Base-by-base conservation (phyloP, 2,329 filamentous ascomycete species). In the Beauveria rudraprayagi region DNA sequence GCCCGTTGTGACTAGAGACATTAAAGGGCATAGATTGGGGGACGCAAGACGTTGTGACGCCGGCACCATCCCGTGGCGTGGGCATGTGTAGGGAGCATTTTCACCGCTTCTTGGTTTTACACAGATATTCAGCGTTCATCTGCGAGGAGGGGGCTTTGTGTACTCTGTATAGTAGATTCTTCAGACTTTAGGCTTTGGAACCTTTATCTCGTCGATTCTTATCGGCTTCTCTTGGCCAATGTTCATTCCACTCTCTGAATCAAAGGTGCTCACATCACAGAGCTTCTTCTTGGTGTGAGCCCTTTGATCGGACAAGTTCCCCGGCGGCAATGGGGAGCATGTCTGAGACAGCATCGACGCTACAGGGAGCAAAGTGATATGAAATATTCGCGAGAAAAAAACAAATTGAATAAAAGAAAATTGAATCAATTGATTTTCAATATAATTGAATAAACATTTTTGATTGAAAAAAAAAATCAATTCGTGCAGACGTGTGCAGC, bases 291-390 rank as follows among this genome's bases (percentile, higher is more conserved):
- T 51, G 37, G 46, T 61, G 26, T 43, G 37, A 52, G 40, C n/a
- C 17, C 24, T 17, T 51, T 34, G 16, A 4, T 48, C 17, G 28
- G 48, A 4, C 47, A 19, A 24, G 14, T 60, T 60, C 57, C 57
- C 57, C 48, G 48, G 40, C 19, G 53, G 53, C 40, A 26, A 41
- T n/a, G 24, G 17, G n/a, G 10, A 16, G 41, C 26, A 37, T 54
- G 57, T 60, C 57, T 60, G 3, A 60, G 59, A 61, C 51, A 61
- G 14, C 41, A 61, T 55, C 51, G 59, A 30, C 51, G 52, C 22
- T 30, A n/a, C 17, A 41, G 28, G 41, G 34, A 55, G 40, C 30
- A 11, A 17, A 34, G 44, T 30, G 55, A 14, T 19, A 26, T 41
- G 16, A 28, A 3, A 30, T 24, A 2, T 2, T 16, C 4, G 11